Conservation (phyloP, 805 yeast genomes). For the Nakazawaea sp. region DNA sequence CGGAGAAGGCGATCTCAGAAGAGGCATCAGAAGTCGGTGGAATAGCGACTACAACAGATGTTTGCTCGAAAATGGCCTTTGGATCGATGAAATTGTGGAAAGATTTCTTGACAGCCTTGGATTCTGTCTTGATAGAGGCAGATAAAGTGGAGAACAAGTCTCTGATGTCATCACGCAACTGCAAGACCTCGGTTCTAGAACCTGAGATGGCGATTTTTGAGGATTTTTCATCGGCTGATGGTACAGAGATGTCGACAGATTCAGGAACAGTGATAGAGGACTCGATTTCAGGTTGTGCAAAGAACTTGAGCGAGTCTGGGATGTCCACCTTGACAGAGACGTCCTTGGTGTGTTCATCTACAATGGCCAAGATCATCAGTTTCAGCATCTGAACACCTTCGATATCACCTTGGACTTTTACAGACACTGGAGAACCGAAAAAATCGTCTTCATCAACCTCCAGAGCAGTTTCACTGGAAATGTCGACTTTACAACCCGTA, state of each 20-base stretch:
- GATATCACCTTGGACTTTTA: constrained; percentile 73
- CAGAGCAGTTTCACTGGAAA: constrained; percentile 33
- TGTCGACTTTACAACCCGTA: constrained; percentile 64
- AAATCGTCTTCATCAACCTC: constrained; percentile 47
- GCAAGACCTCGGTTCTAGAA: constrained; percentile 56
- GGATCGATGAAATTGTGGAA: constrained; percentile 67
- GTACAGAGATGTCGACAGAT: constrained; percentile 22
- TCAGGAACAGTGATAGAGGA: constrained; percentile 16
- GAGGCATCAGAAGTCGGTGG: constrained; percentile 38
- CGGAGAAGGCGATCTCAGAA: constrained; percentile 52
- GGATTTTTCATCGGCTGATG: constrained; percentile 31
- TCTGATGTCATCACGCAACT: constrained; percentile 46
- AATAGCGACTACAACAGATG: constrained; percentile 49
- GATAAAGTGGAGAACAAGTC: constrained; percentile 36
- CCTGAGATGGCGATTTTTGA: constrained; percentile 53
- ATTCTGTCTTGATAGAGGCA: constrained; percentile 40
- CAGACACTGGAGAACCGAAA: constrained; percentile 51
- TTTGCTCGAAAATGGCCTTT: constrained; percentile 41
- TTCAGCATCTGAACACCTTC: constrained; percentile 79
- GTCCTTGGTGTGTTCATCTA: constrained; percentile 64
- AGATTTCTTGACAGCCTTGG: constrained; percentile 56
- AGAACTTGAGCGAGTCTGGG: constrained; percentile 34
- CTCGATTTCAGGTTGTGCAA: constrained; percentile 28
- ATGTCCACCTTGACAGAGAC: constrained; percentile 39
- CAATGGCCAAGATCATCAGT: constrained; percentile 60